phyloP scores from a whole-genome alignment of 495 filamentous ascomycete genomes.

The Neurospora sp. region DNA sequence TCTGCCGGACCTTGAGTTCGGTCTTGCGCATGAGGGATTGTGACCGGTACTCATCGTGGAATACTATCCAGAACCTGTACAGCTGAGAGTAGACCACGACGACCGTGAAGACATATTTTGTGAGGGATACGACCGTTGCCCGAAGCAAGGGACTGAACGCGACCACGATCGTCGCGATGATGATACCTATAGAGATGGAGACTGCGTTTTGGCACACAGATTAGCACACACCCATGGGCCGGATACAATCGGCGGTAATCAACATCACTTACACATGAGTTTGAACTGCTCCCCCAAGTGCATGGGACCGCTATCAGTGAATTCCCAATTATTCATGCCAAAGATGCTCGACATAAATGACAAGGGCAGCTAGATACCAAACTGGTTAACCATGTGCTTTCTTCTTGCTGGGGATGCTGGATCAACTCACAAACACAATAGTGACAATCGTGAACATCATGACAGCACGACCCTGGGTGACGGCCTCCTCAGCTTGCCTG shows the following conservation, averaged over 20 bases:
- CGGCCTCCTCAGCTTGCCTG: conserved; percentile 46
- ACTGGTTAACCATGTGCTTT: background rate
- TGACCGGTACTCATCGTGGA: background rate
- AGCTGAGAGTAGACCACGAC: conserved; percentile 9
- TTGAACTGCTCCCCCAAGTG: conserved; percentile 9
- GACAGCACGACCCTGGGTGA: conserved; percentile 47
- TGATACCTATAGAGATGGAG: conserved; percentile 20
- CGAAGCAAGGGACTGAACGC: conserved; percentile 11
- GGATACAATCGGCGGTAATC: background rate
- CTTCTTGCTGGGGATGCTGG: background rate
- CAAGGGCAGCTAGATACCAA: conserved; percentile 15
- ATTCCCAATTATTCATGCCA: conserved; percentile 27
- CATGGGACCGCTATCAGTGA: conserved; percentile 6
- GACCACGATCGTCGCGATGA: conserved; percentile 10
- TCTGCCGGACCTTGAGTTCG: background rate
- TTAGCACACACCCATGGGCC: background rate
- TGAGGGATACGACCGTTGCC: conserved; percentile 6
- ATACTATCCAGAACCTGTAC: conserved; percentile 9
- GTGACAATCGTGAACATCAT: conserved; percentile 59
- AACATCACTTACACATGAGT: conserved; percentile 13
- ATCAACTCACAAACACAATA: conserved; percentile 38
- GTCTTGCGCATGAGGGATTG: background rate
- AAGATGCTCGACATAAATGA: conserved; percentile 28
- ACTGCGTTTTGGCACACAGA: conserved; percentile 3
- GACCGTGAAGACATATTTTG: conserved; percentile 1